Evolutionary conservation across 2,329 filamentous ascomycete species (phyloP), one percentile per base, ranked within the genome.

Genomic region (Colletotrichum sp.): DNA sequence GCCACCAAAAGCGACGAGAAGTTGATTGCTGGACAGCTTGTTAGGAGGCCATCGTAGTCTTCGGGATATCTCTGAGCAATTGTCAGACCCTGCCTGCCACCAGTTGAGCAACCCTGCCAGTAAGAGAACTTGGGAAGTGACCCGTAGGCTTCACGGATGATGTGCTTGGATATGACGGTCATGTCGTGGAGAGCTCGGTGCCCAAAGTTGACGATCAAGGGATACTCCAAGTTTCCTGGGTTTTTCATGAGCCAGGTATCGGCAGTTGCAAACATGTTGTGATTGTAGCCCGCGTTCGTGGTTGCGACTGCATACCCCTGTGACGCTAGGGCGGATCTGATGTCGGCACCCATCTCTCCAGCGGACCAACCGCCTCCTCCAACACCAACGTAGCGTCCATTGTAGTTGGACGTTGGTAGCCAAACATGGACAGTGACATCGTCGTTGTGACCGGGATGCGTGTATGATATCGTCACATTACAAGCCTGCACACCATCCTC

Each of bases 21-120:
- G 72, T 83, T 80, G 5, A 84, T 76, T 9, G 89, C 89, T 7
- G 85, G 84, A 26, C 81, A 80, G 3, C 88, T 88, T 5, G 88
- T 90, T 3, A 92, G 81, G 21, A 92, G 86, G 21, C 90, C 90
- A 70, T 93, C 90, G 72, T 91, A 92, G 76, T 92, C 90, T 0
- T 87, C 84, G 0, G 91, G 90, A 74, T 87, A 92, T n/a, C 83
- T 79, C 78, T 92, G 87, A 0, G 89, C 87, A 10, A 87, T 86
- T 60, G 89, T 89, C 32, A 91, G 82, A 5, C 90, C 92, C 83
- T 93, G 90, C 0, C 91, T 85, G 1, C 92, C 91, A 8, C 92
- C 92, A 0, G 90, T 88, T 0, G 90, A 92, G 79, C 91, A 93
- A 9, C 91, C 91, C 3, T 88, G 79, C 75, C 88, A 92, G 81